These are phyloP conservation scores for Diplogelasinospora grovesii DNA, from an alignment of 495 filamentous ascomycete species.

Conservation along the genomic window DNA sequence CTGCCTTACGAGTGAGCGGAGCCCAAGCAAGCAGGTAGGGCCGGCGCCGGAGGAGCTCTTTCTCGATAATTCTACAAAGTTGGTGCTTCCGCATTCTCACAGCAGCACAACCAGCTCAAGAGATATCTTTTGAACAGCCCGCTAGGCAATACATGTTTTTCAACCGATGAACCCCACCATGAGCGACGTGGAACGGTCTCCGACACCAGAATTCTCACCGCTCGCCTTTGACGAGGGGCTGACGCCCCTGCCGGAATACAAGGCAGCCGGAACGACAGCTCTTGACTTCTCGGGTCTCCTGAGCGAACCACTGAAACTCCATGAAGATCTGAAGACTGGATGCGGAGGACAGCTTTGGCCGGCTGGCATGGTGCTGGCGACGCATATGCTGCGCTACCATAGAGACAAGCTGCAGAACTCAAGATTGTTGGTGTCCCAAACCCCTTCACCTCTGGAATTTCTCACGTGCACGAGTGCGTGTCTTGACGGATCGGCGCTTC, in stretches of 20 bases:
- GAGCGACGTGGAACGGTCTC: slow-evolving; percentile 11
- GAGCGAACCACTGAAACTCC: slow-evolving; percentile 58
- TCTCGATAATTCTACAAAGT: too few species aligned
- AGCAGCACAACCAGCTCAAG: too few species aligned
- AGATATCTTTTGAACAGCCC: too few species aligned
- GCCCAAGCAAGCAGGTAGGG: too few species aligned
- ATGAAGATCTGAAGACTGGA: slow-evolving; percentile 77
- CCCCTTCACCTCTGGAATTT: background rate
- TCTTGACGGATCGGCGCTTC: too few species aligned
- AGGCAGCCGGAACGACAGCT: slow-evolving; percentile 53
- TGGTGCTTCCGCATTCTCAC: too few species aligned
- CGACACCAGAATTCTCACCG: slow-evolving; percentile 38
- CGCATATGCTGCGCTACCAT: slow-evolving; percentile 72
- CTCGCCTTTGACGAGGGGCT: slow-evolving; percentile 58
- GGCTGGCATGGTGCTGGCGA: slow-evolving; percentile 78
- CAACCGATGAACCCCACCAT: too few species aligned
- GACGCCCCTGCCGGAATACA: slow-evolving; percentile 57
- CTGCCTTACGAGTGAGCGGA: too few species aligned
- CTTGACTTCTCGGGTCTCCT: slow-evolving; percentile 68
- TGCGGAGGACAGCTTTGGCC: slow-evolving; percentile 94
- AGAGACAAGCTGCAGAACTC: slow-evolving; percentile 50
- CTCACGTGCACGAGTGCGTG: too few species aligned
- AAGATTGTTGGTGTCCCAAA: slow-evolving; percentile 59
- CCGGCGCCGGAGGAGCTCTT: too few species aligned
- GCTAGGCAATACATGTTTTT: too few species aligned